Base-by-base conservation (phyloP, 495 filamentous ascomycete species). In the Penicillium goetzii region DNA sequence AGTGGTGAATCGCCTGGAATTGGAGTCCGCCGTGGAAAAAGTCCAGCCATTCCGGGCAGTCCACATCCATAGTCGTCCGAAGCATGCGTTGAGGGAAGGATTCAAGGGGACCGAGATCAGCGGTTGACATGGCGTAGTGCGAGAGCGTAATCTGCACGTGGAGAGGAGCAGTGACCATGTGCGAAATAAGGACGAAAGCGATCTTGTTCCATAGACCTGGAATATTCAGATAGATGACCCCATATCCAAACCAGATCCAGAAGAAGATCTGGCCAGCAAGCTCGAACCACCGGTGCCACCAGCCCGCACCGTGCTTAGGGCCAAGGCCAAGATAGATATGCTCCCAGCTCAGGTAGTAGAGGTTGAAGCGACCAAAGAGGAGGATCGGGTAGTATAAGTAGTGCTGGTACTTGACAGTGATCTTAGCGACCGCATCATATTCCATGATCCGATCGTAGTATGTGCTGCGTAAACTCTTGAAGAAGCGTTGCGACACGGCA, bases 1-100 rank as follows among this genome's bases (percentile, higher is more conserved):
- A 81, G 74, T 99, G 94, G 66, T 99, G 94, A 60, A 99, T 90
- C 32, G 90, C 94, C 74, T 99, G 94, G 73, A 97, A 97, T 74
- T 99, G 94, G 70, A 99, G 80, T 34, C 94, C 94, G n/a, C 94
- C 94, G 69, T 99, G 94, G 74, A 99, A 85, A 73, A 95, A 99
- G 71, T 99, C 94, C 25, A 99, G 81, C 94, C 94, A 99, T 38
- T 86, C 79, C 0, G 94, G 92, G 72, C 94, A 99, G 72, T 97
- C 94, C 19, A 99, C 90, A 63, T 99, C 94, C 94, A 97, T 97
- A 5, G 95, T 97, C 10, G 95, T 99, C 59, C 94, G 85, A 50
- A 99, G 84, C 95, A 97, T 97, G 74, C 89, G 91, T 78, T 99
- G 95, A 4, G 95, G 89, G 75, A 98, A 99, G 14, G 90, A 94